Evolutionary conservation across 106 monocot species (phyloP).

Genomic region (Dendrobium nobile): DNA sequence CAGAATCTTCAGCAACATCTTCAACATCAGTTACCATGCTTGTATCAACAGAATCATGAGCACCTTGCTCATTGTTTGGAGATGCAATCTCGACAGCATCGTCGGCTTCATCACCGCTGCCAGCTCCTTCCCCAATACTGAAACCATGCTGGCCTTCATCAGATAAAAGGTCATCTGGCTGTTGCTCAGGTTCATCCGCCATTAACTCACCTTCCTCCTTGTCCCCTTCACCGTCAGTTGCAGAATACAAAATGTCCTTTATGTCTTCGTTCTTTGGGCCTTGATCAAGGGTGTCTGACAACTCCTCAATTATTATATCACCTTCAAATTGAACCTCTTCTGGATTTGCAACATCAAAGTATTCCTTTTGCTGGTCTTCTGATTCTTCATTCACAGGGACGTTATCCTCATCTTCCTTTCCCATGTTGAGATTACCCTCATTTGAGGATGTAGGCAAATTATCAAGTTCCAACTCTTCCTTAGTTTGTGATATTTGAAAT

Average conservation of each 20-base stretch:
- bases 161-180: conserved; percentile 18
- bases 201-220: conserved; percentile 62
- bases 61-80: conserved; percentile 13
- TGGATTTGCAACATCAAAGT: conserved; percentile 7
- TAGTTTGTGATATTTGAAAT: conserved; percentile 7
- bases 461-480: conserved; percentile 12
- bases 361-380: conserved; percentile 19
- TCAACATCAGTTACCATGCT: conserved; percentile 21
- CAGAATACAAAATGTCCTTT: conserved; percentile 20
- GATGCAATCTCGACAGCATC: conserved; percentile 20
- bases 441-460: not conserved
- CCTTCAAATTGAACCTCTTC: conserved; percentile 27
- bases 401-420: conserved; percentile 28
- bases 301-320: conserved; percentile 27
- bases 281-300: conserved; percentile 22
- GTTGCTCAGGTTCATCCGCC: conserved; percentile 47
- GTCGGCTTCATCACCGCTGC: conserved; percentile 24
- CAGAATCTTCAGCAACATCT: conserved; percentile 27
- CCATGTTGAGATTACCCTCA: conserved; percentile 22
- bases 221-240: conserved; percentile 39
- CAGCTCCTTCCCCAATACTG: conserved; percentile 14
- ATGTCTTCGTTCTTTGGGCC: conserved; percentile 21
- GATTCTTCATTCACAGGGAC: conserved; percentile 27
- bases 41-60: conserved; percentile 11
- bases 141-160: conserved; percentile 16